These are phyloP conservation scores for Striga asiatica DNA, from an alignment of 257 asterid species.

Conservation along the genomic window DNA sequence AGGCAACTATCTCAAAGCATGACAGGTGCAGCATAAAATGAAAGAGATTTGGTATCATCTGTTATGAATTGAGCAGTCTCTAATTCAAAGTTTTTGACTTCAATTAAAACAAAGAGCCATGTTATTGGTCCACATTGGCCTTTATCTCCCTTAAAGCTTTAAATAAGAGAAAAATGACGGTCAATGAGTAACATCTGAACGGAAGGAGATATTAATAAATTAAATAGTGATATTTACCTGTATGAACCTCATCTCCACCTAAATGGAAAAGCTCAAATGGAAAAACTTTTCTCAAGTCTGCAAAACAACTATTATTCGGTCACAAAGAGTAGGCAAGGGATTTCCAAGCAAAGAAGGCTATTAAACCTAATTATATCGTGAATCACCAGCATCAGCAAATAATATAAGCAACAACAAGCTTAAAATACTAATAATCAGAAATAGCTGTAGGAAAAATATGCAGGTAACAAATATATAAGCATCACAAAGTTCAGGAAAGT, in stretches of 20 bases:
- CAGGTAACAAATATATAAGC: constrained; percentile 2
- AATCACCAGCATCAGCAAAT: constrained; percentile 7
- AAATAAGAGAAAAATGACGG: no score
- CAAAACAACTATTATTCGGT: constrained; percentile 16
- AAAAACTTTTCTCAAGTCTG: constrained; percentile 78
- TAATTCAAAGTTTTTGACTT: background rate
- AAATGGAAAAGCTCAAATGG: constrained; percentile 87
- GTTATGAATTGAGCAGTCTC: background rate
- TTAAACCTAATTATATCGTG: background rate
- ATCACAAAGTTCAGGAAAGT: constrained; percentile 4
- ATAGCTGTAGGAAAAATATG: background rate
- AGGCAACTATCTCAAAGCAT: background rate
- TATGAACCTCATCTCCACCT: constrained; percentile 95
- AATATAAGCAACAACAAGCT: constrained; percentile 1
- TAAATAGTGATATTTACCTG: constrained; percentile 34
- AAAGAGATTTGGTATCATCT: background rate
- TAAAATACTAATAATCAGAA: constrained; percentile 5
- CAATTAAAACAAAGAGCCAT: background rate
- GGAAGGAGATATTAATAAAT: constrained; percentile 10
- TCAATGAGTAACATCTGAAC: background rate
- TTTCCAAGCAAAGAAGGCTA: constrained; percentile 1
- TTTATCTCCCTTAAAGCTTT: background rate
- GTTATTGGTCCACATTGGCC: background rate
- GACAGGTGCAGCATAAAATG: background rate
- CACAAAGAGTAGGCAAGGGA: constrained; percentile 4